These are phyloP conservation scores for Xerocomus spinulosus DNA, from an alignment of 768 basidiomycete genomes.

Conservation along the genomic window DNA sequence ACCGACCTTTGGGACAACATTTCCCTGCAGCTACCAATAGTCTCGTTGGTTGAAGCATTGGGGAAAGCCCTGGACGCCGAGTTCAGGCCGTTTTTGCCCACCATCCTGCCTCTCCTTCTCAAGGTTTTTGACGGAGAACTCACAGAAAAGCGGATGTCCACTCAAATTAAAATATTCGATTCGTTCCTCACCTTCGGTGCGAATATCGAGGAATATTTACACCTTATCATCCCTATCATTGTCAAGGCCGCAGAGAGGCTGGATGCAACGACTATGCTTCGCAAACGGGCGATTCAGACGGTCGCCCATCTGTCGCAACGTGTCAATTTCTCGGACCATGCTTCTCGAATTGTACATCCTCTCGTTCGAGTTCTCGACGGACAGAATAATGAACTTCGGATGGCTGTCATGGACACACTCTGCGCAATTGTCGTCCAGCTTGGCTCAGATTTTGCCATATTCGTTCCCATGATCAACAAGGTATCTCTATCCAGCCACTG, in stretches of 20 bases:
- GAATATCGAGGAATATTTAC: constrained; percentile 96
- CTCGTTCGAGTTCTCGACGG: constrained; percentile 80
- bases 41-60: constrained; percentile 87
- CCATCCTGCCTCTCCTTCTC: constrained; percentile 82
- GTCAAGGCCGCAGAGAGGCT: constrained; percentile 84
- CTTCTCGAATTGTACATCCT: constrained; percentile 94
- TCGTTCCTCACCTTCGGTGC: constrained; percentile 93
- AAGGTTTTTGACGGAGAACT: constrained; percentile 89
- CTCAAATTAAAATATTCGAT: constrained; percentile 89
- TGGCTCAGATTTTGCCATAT: constrained; percentile 95
- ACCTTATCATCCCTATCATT: constrained; percentile 93
- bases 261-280: constrained; percentile 67
- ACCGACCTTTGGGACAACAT: constrained; percentile 87
- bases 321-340: constrained; percentile 97
- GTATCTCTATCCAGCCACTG: constrained; percentile 34
- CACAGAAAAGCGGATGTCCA: constrained; percentile 69
- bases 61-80: constrained; percentile 94
- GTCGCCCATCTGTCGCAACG: constrained; percentile 86
- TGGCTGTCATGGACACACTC: constrained; percentile 87
- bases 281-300: constrained; percentile 86
- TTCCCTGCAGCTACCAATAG: constrained; percentile 83
- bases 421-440: constrained; percentile 91
- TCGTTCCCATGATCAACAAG: constrained; percentile 96
- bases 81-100: constrained; percentile 93
- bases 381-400: constrained; percentile 72